Conservation (phyloP, 2,329 filamentous ascomycete species). For the Lasiodiplodia theobromae region DNA sequence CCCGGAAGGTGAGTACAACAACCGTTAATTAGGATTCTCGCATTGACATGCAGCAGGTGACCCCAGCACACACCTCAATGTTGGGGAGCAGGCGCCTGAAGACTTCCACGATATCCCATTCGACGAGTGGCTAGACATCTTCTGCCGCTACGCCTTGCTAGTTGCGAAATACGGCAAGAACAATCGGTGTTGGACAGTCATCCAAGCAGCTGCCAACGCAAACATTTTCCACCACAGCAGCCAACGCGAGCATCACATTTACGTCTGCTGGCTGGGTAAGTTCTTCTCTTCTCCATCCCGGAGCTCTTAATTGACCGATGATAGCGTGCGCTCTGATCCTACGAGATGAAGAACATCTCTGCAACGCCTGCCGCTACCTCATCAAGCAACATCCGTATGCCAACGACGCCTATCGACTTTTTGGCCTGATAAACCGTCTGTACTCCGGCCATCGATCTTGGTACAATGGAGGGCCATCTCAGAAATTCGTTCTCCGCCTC, state of each 20-base stretch:
- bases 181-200: slow-evolving; percentile 78
- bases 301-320: slow-evolving; percentile 36
- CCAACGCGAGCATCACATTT: slow-evolving; percentile 73
- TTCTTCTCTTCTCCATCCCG: slow-evolving; percentile 24
- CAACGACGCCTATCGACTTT: slow-evolving; percentile 84
- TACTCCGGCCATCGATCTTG: slow-evolving; percentile 72
- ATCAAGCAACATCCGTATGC: slow-evolving; percentile 82
- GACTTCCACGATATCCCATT: slow-evolving; percentile 82
- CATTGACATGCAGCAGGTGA: slow-evolving; percentile 1
- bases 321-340: slow-evolving; percentile 81
- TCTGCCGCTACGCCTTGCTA: slow-evolving; percentile 83
- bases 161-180: slow-evolving; percentile 72
- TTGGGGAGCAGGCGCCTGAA: slow-evolving; percentile 48
- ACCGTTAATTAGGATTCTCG: neutral
- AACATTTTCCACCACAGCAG: slow-evolving; percentile 80
- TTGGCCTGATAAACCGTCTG: slow-evolving; percentile 77
- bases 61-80: slow-evolving; percentile 4
- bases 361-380: slow-evolving; percentile 79
- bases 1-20: slow-evolving; percentile 47
- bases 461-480: slow-evolving; percentile 81
- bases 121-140: slow-evolving; percentile 85
- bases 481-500: slow-evolving; percentile 91
- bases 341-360: slow-evolving; percentile 78
- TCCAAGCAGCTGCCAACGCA: slow-evolving; percentile 79
- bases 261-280: slow-evolving; percentile 77